Percentiles rank a stretch among this genome's conserved stretches.
Conservation (phyloP, 2,329 filamentous ascomycete genomes). For the Alternaria brassicae region DNA sequence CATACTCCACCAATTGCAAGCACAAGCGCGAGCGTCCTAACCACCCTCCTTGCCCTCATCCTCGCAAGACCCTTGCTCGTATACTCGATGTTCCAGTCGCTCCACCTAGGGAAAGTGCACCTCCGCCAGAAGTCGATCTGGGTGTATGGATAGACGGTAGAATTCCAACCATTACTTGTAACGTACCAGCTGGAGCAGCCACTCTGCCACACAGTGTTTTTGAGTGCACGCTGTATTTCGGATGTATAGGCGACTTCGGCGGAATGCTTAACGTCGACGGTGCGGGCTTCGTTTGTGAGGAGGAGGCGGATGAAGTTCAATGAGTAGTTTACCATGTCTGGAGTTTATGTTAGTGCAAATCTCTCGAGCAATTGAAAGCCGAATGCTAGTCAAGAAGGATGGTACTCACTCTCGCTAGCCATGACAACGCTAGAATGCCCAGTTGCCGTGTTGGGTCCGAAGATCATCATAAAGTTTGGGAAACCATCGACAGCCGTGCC, state of each 20-base stretch:
- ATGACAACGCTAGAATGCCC: conserved; percentile 68
- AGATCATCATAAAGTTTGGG: conserved; percentile 70
- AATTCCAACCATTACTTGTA: conserved; percentile 80
- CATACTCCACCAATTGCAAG: conserved; percentile 35
- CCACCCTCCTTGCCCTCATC: conserved; percentile 26
- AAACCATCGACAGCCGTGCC: conserved; percentile 62
- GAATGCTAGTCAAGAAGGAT: not conserved
- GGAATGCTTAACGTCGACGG: conserved; percentile 84
- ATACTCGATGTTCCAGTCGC: conserved; percentile 61
- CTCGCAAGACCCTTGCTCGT: conserved; percentile 57
- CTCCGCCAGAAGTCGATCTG: conserved; percentile 60
- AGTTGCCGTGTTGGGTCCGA: conserved; percentile 69
- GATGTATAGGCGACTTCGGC: conserved; percentile 67
- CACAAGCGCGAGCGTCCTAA: conserved; percentile 27
- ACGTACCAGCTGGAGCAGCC: conserved; percentile 69
- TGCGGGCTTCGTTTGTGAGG: conserved; percentile 91
- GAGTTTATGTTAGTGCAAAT: not conserved
- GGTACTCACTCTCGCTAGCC: conserved; percentile 59
- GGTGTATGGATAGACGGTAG: conserved; percentile 67
- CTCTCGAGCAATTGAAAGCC: too few relatives aligned
- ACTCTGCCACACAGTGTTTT: conserved; percentile 62
- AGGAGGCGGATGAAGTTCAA: conserved; percentile 66
- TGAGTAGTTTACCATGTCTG: conserved; percentile 64
- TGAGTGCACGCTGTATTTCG: conserved; percentile 51
- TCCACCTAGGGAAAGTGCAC: conserved; percentile 62